Evolutionary conservation across 176 grass and related monocot genomes (phyloP).

Genomic region (Eleusine indica): DNA sequence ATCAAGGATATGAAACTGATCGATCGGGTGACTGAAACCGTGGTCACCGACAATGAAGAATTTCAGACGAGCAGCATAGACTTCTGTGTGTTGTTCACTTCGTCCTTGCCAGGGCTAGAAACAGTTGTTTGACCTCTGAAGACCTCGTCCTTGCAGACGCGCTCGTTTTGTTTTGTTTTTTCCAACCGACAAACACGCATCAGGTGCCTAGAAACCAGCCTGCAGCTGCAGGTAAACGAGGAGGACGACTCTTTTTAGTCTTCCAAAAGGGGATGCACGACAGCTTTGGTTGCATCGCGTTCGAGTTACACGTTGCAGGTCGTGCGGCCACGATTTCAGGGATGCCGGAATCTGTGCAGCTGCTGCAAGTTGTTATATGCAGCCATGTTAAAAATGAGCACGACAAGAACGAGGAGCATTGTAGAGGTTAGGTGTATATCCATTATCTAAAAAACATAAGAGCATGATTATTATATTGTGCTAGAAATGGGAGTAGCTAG

Average conservation of each 20-base stretch:
- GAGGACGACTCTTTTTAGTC: neutral
- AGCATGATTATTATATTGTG: neutral
- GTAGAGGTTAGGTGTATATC: too few species aligned
- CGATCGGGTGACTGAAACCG: neutral
- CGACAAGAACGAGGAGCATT: constrained; percentile 29
- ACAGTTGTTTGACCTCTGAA: neutral
- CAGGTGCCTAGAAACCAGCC: neutral
- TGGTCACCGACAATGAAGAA: neutral
- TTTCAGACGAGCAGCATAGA: neutral
- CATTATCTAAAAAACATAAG: too few species aligned
- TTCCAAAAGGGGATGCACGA: neutral
- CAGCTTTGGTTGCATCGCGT: neutral
- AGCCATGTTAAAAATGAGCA: neutral
- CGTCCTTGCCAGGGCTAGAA: neutral
- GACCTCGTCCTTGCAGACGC: neutral
- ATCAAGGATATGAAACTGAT: neutral
- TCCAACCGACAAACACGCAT: neutral
- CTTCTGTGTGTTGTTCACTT: neutral
- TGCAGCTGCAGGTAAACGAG: neutral
- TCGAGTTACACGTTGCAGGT: neutral
- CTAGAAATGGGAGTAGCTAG: neutral
- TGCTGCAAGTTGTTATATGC: neutral
- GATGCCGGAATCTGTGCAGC: constrained; percentile 7
- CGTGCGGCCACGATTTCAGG: constrained; percentile 24
- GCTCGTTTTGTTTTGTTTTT: neutral